Evolutionary conservation across 345 rosid genomes (phyloP), one percentile per base, ranked within the genome.

Genomic region (Isatis tinctoria): DNA sequence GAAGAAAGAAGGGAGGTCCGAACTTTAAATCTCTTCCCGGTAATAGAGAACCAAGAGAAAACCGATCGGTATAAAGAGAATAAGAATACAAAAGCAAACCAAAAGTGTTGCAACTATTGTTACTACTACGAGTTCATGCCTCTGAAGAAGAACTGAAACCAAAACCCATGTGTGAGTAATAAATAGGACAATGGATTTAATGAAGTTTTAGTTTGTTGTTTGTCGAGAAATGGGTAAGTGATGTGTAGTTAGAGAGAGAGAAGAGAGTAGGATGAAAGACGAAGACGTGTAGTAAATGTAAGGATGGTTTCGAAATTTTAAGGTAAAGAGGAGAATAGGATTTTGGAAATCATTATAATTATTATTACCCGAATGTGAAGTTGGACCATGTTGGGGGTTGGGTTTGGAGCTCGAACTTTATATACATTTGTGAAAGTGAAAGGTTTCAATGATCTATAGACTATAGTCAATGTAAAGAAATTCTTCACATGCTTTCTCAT

Each of bases 71-170:
- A 62, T 40, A 61, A 20, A 41, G 71, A 78, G 67, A 70, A 43
- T 36, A 48, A n/a, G 58, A 22, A 76, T 65, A 54, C 80, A 49
- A 82, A 81, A 53, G 60, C 78, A 57, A 83, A 57, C 58, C 60
- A 11, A 56, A 27, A 6, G 28, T 39, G 69, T 40, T 74, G 78
- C 72, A 82, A 69, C 61, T 78, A 83, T 65, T 63, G 60, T 81
- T 82, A 82, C 75, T 85, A 63, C 59, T 76, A 86, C 60, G 89
- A 88, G 85, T 88, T 86, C 76, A 82, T 88, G 62, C 90, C 93
- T 54, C 79, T 81, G 27, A 58, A 33, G 74, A 86, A 80, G 80
- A 84, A 75, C 63, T 86, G 78, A 86, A 71, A 67, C 72, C 40
- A 12, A 65, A 63, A 52, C 37, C 78, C 89, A 83, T 84, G 89